Evolutionary conservation across 129 eudicot species (phyloP).

Genomic region (Pittosporum tobira): DNA sequence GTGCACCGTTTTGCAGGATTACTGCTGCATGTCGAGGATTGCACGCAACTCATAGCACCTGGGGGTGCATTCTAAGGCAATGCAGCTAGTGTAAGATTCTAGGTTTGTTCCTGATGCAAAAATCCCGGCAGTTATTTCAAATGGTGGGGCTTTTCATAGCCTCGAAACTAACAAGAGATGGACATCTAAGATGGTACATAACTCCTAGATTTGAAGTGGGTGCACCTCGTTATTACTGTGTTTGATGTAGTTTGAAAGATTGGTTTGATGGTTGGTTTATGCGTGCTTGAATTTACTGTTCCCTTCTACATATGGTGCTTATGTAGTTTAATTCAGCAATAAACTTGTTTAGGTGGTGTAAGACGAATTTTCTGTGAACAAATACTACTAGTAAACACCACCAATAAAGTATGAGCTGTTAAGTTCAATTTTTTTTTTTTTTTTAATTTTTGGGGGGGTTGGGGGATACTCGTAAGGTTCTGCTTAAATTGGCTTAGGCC

Average conservation of each 20-base stretch:
- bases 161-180: background rate
- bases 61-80: background rate
- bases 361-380: no score
- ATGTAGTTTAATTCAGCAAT: background rate
- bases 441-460: no score
- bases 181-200: background rate
- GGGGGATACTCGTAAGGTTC: no score
- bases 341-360: background rate
- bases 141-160: background rate
- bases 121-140: background rate
- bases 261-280: background rate
- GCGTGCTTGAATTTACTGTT: background rate
- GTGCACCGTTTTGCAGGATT: background rate
- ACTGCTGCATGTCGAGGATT: background rate
- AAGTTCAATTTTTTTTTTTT: no score
- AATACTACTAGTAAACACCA: no score
- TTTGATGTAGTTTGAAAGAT: no score
- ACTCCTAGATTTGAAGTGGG: background rate
- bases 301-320: background rate
- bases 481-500: no score
- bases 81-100: background rate
- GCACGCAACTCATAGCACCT: background rate
- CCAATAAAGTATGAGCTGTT: no score
- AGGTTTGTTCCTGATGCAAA: background rate
- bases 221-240: background rate